Evolutionary conservation across 2,329 filamentous ascomycete species (phyloP).

Genomic region (Cadophora sp.): DNA sequence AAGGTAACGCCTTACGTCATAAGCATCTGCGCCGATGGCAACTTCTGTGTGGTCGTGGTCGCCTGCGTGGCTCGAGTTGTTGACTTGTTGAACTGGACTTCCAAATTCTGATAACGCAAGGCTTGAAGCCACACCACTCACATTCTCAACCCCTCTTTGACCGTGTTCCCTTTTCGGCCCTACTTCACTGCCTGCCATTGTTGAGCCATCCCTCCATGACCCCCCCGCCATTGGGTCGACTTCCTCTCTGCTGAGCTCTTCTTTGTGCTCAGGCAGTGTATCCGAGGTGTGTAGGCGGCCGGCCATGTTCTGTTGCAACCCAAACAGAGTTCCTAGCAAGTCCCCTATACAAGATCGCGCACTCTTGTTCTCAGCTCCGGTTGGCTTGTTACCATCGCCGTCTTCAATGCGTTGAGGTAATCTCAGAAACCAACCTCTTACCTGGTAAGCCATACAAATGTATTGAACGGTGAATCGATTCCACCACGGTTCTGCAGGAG

Average conservation of each 20-base stretch:
- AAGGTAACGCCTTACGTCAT: slow-evolving; percentile 5
- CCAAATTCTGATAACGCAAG: not conserved
- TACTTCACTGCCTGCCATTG: slow-evolving; percentile 13
- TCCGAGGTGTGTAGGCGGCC: not conserved
- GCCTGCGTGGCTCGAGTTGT: not conserved
- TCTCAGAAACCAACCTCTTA: slow-evolving; percentile 9
- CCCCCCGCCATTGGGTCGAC: slow-evolving; percentile 1
- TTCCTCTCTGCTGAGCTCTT: slow-evolving; percentile 7
- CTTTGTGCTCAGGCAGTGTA: not conserved
- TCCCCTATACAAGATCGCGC: slow-evolving; percentile 5
- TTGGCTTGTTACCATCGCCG: slow-evolving; percentile 3
- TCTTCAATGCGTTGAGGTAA: not conserved
- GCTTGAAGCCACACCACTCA: slow-evolving; percentile 4
- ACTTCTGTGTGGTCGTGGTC: slow-evolving; percentile 7
- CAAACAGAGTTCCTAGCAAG: slow-evolving; percentile 6
- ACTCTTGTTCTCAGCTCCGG: slow-evolving; percentile 12
- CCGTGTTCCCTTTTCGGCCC: not conserved
- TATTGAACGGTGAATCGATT: not conserved
- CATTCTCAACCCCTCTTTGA: slow-evolving; percentile 6
- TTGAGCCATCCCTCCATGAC: slow-evolving; percentile 9
- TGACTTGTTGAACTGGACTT: slow-evolving; percentile 5
- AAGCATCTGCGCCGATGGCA: not conserved
- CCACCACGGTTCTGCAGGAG: slow-evolving; percentile 9
- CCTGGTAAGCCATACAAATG: slow-evolving; percentile 11
- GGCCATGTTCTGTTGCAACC: not conserved